These are phyloP conservation scores for Nemania diffusa DNA, from an alignment of 2,329 filamentous ascomycete genomes.

Conservation along the genomic window DNA sequence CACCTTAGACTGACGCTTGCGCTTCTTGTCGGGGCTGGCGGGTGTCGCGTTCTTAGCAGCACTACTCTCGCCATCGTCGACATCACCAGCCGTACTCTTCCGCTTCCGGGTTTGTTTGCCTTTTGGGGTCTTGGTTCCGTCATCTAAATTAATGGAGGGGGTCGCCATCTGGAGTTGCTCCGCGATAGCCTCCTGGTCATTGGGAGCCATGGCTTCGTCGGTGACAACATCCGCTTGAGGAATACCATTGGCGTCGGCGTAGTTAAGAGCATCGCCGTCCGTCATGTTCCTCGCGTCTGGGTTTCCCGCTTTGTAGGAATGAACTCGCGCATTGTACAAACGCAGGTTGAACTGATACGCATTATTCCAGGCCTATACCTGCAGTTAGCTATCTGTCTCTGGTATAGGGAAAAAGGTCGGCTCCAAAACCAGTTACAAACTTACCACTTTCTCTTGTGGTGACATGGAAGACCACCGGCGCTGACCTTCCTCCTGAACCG, in stretches of 20 bases:
- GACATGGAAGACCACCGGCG: constrained; percentile 85
- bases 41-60: constrained; percentile 54
- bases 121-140: constrained; percentile 67
- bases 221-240: constrained; percentile 62
- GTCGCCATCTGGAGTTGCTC: constrained; percentile 65
- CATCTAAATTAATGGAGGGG: constrained; percentile 50
- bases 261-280: constrained; percentile 68
- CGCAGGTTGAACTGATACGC: constrained; percentile 75
- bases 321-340: constrained; percentile 72
- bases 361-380: constrained; percentile 66
- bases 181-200: constrained; percentile 67
- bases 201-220: constrained; percentile 55
- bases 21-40: constrained; percentile 71
- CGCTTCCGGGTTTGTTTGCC: constrained; percentile 65
- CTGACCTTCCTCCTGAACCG: constrained; percentile 88
- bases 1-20: constrained; percentile 68
- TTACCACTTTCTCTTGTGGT: constrained; percentile 71
- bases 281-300: constrained; percentile 67
- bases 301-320: constrained; percentile 72
- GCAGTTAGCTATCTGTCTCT: constrained; percentile 27
- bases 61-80: constrained; percentile 56
- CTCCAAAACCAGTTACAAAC: constrained; percentile 40
- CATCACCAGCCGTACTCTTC: constrained; percentile 63
- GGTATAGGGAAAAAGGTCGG: not conserved
- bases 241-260: constrained; percentile 68